Evolutionary conservation across 768 basidiomycete genomes (phyloP).

Genomic region (Collybia mongolica): DNA sequence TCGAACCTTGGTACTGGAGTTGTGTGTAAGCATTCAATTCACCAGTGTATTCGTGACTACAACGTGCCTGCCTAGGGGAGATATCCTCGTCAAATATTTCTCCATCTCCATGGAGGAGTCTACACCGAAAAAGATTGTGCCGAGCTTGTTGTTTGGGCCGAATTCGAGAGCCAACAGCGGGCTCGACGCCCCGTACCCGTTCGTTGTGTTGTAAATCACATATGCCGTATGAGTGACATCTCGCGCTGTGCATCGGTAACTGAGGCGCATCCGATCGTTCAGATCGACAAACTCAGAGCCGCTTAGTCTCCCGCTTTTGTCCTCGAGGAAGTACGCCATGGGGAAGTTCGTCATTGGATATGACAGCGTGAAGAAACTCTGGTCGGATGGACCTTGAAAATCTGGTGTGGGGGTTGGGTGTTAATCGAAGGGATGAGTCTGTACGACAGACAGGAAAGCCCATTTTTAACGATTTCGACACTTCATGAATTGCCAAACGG

Average conservation of each 20-base stretch:
- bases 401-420: not conserved
- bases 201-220: constrained; percentile 48
- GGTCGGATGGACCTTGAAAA: not conserved
- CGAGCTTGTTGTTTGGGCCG: constrained; percentile 46
- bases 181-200: constrained; percentile 20
- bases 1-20: constrained; percentile 38
- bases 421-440: not conserved
- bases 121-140: constrained; percentile 46
- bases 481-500: constrained; percentile 7
- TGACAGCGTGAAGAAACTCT: not conserved
- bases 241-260: constrained; percentile 45
- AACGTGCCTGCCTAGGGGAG: constrained; percentile 40
- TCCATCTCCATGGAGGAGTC: constrained; percentile 42
- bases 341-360: constrained; percentile 44
- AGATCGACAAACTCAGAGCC: constrained; percentile 64
- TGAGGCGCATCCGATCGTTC: constrained; percentile 55
- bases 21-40: not conserved
- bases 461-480: constrained; percentile 2
- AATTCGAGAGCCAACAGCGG: constrained; percentile 54
- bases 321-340: constrained; percentile 64
- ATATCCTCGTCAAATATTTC: constrained; percentile 47
- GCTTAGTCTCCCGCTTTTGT: constrained; percentile 51
- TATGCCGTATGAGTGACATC: constrained; percentile 43
- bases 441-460: not conserved
- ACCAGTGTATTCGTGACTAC: constrained; percentile 3